Evolutionary conservation across 352 stramenopile genomes (phyloP).

Genomic region (Phytophthora pisi): DNA sequence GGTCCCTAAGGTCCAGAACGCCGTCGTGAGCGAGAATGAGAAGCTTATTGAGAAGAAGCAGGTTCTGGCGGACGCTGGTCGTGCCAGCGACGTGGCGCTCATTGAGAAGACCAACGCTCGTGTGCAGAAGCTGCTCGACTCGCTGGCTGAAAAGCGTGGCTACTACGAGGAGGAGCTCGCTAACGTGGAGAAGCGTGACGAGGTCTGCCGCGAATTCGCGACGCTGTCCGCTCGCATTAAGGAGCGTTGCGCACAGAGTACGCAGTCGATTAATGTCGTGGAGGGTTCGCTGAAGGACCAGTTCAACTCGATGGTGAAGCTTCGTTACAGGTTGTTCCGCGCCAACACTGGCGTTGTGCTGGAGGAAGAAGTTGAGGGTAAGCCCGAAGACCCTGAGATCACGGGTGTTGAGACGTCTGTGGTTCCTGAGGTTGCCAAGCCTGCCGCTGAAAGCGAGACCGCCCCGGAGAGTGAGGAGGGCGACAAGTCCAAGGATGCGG

Average conservation of each 20-base stretch:
- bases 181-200: constrained; percentile 78
- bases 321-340: constrained; percentile 74
- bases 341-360: constrained; percentile 52
- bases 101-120: constrained; percentile 80
- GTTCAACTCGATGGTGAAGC: constrained; percentile 78
- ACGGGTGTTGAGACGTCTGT: constrained; percentile 33
- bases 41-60: constrained; percentile 86
- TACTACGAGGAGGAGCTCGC: constrained; percentile 79
- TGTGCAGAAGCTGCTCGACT: constrained; percentile 71
- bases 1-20: constrained; percentile 74
- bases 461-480: constrained; percentile 38
- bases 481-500: constrained; percentile 29
- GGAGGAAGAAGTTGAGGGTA: constrained; percentile 46
- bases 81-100: constrained; percentile 59
- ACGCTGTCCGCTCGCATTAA: constrained; percentile 76
- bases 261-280: constrained; percentile 79
- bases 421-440: constrained; percentile 18
- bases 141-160: constrained; percentile 71
- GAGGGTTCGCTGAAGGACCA: constrained; percentile 80
- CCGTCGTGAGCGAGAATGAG: constrained; percentile 75
- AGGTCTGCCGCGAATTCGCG: constrained; percentile 79
- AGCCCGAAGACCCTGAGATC: constrained; percentile 42
- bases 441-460: constrained; percentile 17
- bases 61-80: constrained; percentile 61
- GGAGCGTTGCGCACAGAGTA: constrained; percentile 74